Evolutionary conservation across 2,329 filamentous ascomycete genomes (phyloP), one percentile per base, ranked within the genome.

Genomic region (Trichocomaceae sp.): DNA sequence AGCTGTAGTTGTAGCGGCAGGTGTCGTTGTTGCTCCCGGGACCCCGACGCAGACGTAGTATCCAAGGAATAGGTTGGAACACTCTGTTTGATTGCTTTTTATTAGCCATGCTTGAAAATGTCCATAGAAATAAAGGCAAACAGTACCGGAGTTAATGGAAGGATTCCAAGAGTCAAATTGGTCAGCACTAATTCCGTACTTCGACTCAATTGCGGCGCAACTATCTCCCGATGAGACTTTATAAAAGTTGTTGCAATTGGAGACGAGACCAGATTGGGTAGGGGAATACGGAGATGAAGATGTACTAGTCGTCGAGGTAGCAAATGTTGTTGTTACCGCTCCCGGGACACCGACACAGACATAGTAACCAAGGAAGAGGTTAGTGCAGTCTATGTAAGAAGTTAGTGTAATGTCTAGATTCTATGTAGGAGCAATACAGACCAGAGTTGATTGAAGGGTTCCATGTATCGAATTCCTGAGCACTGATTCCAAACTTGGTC

Each of bases 121-220:
- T n/a, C 19, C 31, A 17, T 33, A 26, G 13, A 33, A 33, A n/a
- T 17, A 37, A 49, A 15, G 41, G 23, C 26, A 31, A n/a, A 46
- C 12, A 7, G 22, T 52, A 52, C 42, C 19, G 29, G 41, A 7
- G 31, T 45, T 22, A 29, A 52, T 33, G 17, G 51, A 45, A 20
- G 51, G 42, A 12, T 53, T 53, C 51, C 51, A 53, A 31, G 51
- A 39, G n/a, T 37, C 26, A 47, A 39, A 47, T 45, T 47, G 17
- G 12, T 39, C 26, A 15, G 48, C 33, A 33, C 33, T 37, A 26
- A 46, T 53, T 2, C 44, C 51, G 15, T 26, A 53, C 10, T 39
- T 37, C 4, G n/a, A 26, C 22, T 39, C 51, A 35, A 53, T 47
- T n/a, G 29, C 17, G 5, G 29, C 31, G 13, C 51, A 53, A 17